A percentile compares a stretch with the other conserved stretches of the same genome.
Conservation (phyloP, 768 basidiomycete genomes). For the Suillus cothurnatus region DNA sequence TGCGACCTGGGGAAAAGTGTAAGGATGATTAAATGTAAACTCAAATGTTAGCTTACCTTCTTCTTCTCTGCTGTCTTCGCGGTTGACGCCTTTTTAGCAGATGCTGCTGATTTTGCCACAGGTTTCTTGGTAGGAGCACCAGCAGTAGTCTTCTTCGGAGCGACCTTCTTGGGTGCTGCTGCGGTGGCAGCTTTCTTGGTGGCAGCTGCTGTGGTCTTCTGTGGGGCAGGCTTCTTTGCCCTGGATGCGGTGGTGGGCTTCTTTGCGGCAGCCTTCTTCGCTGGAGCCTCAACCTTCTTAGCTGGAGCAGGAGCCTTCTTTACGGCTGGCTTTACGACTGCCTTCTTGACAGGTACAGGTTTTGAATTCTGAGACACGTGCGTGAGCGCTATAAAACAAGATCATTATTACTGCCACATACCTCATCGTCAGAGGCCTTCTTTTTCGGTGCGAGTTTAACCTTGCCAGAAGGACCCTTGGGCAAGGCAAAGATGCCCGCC, state of each 20-base stretch:
- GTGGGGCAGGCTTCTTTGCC: constrained; percentile 41
- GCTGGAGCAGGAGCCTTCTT: constrained; percentile 35
- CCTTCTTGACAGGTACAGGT: constrained; percentile 19
- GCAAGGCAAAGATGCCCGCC: constrained; percentile 51
- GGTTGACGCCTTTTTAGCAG: constrained; percentile 22
- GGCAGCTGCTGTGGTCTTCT: constrained; percentile 28
- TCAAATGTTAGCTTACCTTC: constrained; percentile 17
- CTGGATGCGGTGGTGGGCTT: constrained; percentile 20
- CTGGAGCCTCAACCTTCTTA: constrained; percentile 29
- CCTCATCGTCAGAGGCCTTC: constrained; percentile 52
- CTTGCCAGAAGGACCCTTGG: constrained; percentile 68
- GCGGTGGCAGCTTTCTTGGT: constrained; percentile 37
- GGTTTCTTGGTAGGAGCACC: constrained; percentile 19
- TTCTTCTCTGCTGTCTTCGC: constrained; percentile 29
- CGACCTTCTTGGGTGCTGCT: constrained; percentile 32
- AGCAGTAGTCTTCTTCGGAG: constrained; percentile 39
- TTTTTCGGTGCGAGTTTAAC: constrained; percentile 72
- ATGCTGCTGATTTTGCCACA: background rate
- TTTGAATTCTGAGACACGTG: constrained; percentile 17
- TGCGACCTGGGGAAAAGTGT: constrained; percentile 20
- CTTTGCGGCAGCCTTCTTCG: constrained; percentile 37
- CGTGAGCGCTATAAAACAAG: background rate
- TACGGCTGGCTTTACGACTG: constrained; percentile 14
- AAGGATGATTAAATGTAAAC: background rate
- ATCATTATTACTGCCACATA: constrained; percentile 23